Evolutionary conservation across 2,329 filamentous ascomycete genomes (phyloP), one percentile per base, ranked within the genome.

Genomic region (Hymenotorrendiella dingleyae): DNA sequence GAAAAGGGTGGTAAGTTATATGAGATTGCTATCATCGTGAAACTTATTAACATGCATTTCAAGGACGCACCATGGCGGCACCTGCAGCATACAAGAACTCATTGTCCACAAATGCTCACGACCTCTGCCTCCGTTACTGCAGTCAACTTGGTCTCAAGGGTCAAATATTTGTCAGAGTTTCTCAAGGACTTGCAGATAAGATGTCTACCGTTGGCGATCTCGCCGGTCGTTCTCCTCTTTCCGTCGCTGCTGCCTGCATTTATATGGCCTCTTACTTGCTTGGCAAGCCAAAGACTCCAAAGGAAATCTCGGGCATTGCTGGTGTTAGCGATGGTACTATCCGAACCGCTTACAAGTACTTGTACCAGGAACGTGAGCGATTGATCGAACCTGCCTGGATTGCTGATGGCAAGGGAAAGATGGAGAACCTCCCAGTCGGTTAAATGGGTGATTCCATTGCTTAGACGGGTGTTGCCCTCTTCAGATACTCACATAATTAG

Each of bases 251-350:
- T 14, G 90, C 93, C 23, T 94, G 89, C 64, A 96, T 98, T 64
- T 98, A 93, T 72, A 93, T 97, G 80, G 86, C 91, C 4, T 89
- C 87, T 22, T 81, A 91, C 59, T 74, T 97, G 27, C 84, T 95
- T 69, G 86, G 83, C 43, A 78, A 93, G 54, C 72, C 80, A 16
- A 86, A 85, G 57, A 72, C 78, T 6, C 84, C 88, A n/a, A 90
- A 90, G 64, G 85, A 94, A 48, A 96, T 98, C 55, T 86, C 88
- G 4, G 65, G 67, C 19, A 83, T 93, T 14, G 88, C 86, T 1
- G 87, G 88, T 52, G 93, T 98, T 21, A 96, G 89, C 62, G 94
- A 98, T 60, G 90, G 93, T 42, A 98, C 93, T 0, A 95, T 98
- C 57, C 90, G 94, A 58, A 94, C 87, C 20, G 90, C 91, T 0